Evolutionary conservation across 2,329 filamentous ascomycete genomes (phyloP), one percentile per base, ranked within the genome.

Genomic region (Botryotinia convoluta): DNA sequence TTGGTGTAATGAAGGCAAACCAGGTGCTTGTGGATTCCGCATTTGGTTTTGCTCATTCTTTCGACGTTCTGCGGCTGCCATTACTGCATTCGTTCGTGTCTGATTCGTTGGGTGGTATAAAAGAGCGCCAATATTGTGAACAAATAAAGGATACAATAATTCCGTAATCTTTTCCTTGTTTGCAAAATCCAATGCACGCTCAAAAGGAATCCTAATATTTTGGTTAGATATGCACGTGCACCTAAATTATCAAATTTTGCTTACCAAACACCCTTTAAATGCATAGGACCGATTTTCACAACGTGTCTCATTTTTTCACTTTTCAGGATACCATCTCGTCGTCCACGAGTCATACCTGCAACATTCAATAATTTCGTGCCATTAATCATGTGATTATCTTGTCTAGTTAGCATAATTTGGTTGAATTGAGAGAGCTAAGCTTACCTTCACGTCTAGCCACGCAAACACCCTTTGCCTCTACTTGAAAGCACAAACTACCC

Each of bases 141-240:
- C 96, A 82, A 99, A 99, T 67, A 99, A 86, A 70, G 96, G 96
- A 82, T 98, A 99, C 72, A 98, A 85, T 65, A 95, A 86, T 83
- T 98, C 95, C 0, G 96, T 98, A 76, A 98, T 99, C 85, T 98
- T 98, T 84, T 99, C 96, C 87, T 98, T 98, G 86, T 99, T 99
- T 77, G 96, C 96, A 82, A 99, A 98, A 79, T 98, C 96, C 71
- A 99, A 85, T n/a, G 96, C 96, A 77, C 96, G 92, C 79, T 98
- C 96, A 79, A 97, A 98, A 2, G 96, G 96, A 80, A 99, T 99
- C 95, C 95, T 98, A 78, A 29, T 67, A 29, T 51, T 61, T 69
- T 69, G 72, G 68, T 78, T 69, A 81, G 71, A 62, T 59, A 39
- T 72, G 74, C 51, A 39, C 65, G 37, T 32, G 18, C n/a, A 45